Evolutionary conservation across 2,329 filamentous ascomycete species (phyloP).

Genomic region (Lachnellula hyalina): DNA sequence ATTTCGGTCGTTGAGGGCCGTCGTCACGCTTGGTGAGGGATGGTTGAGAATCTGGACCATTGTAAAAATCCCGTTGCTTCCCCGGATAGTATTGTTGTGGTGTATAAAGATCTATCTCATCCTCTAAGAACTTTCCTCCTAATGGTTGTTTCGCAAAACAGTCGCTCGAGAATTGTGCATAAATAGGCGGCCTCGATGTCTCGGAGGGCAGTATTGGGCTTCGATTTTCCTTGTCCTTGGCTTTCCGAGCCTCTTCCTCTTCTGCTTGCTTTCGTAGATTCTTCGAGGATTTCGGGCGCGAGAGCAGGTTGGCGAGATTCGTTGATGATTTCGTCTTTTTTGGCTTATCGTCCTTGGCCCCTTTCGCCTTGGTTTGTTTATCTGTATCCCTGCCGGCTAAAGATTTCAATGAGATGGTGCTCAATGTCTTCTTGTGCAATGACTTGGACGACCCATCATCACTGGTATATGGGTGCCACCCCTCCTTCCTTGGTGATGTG

Average conservation of each 20-base stretch:
- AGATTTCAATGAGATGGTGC: slow-evolving; percentile 42
- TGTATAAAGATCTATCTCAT: slow-evolving; percentile 31
- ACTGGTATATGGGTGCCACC: slow-evolving; percentile 24
- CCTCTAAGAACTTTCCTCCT: slow-evolving; percentile 32
- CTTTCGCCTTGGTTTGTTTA: slow-evolving; percentile 33
- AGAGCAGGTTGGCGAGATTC: slow-evolving; percentile 73
- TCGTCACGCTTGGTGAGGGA: slow-evolving; percentile 23
- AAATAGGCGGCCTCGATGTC: slow-evolving; percentile 59
- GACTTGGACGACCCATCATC: slow-evolving; percentile 31
- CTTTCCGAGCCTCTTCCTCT: slow-evolving; percentile 46
- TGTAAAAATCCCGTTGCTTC: slow-evolving; percentile 29
- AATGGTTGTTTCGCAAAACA: slow-evolving; percentile 35
- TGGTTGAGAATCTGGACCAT: slow-evolving; percentile 22
- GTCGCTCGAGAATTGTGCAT: slow-evolving; percentile 63
- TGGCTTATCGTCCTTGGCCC: slow-evolving; percentile 51
- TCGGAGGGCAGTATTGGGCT: slow-evolving; percentile 51
- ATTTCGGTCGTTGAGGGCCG: slow-evolving; percentile 23
- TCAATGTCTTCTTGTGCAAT: slow-evolving; percentile 41
- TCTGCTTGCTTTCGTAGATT: slow-evolving; percentile 50
- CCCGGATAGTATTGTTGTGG: slow-evolving; percentile 27
- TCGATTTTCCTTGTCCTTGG: slow-evolving; percentile 77
- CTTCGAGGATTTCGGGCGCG: slow-evolving; percentile 68
- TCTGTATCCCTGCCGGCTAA: slow-evolving; percentile 34
- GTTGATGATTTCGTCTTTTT: slow-evolving; percentile 80
- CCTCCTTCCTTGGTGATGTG: slow-evolving; percentile 38